Base-by-base conservation (phyloP, 306 rosid genomes). In the Cicer yamashitae region DNA sequence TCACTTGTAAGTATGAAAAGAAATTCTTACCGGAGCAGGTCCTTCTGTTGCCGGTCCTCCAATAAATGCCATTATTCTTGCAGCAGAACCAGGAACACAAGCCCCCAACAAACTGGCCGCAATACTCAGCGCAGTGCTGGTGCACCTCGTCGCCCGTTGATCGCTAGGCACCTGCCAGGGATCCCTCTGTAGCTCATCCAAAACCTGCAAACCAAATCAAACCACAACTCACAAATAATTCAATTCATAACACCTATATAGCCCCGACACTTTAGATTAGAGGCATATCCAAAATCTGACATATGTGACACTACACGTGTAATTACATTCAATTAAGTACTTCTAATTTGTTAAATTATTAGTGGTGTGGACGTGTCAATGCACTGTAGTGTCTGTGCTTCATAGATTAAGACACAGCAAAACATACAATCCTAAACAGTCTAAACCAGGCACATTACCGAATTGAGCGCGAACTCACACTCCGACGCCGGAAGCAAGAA, bases 41-140 rank as follows among this genome's bases (percentile, higher is more conserved):
- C 98, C 99, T 87, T 94, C 97, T 1, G 98, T 94, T 1, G 99
- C 89, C 0, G 99, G 99, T 69, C 99, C 99, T 3, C 99, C 99
- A 65, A 90, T 86, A 67, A 94, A 94, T 0, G 99, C 98, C 91
- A 94, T 87, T 52, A 92, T 94, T 67, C 99, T 89, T 3, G 97
- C 99, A 0, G 93, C 96, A 1, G 96, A 86, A 52, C 99, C 99
- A 15, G 99, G 99, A 70, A 94, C 97, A 48, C 99, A 94, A 0
- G 91, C 96, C 79, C 99, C 99, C 72, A 94, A 80, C 90, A 94
- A 87, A 87, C 96, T 85, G 54, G 96, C 97, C 0, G 96, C 99
- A 48, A 94, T 73, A 65, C 90, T 87, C 60, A 94, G 73, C 0
- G 98, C 97, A 1, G 97, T 85, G 73, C 99, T 86, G n/a, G 97